Evolutionary conservation across 306 rosid genomes (phyloP).

Genomic region (Phaseolus lunatus): DNA sequence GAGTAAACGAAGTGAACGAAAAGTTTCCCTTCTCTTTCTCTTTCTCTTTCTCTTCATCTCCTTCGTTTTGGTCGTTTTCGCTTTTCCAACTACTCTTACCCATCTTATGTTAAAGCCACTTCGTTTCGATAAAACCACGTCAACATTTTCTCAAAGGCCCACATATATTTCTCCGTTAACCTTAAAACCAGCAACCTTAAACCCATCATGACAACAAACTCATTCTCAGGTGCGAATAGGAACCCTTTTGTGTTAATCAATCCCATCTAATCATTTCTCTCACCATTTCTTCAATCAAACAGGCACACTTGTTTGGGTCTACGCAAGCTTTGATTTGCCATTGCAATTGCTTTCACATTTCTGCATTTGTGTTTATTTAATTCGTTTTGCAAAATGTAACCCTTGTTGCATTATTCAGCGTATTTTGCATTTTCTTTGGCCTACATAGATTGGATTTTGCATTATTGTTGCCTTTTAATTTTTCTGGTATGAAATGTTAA

Average conservation of each 20-base stretch:
- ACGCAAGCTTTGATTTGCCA: not conserved
- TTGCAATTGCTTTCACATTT: not conserved
- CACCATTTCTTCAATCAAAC: not conserved
- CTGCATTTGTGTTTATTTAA: not conserved
- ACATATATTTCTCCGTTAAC: not conserved
- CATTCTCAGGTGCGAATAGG: constrained; percentile 11
- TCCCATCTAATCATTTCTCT: not conserved
- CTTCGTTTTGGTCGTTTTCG: not conserved
- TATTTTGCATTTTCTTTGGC: no score
- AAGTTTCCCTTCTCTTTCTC: not conserved
- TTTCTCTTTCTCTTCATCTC: not conserved
- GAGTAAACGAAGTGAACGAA: not conserved
- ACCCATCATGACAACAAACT: constrained; percentile 12
- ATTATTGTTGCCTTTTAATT: not conserved
- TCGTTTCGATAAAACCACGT: not conserved
- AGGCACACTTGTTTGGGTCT: no score
- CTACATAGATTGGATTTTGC: constrained; percentile 27
- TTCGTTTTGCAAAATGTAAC: not conserved
- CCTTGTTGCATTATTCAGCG: no score
- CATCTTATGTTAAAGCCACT: not conserved
- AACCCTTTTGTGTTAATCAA: not conserved
- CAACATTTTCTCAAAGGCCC: not conserved
- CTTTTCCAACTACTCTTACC: not conserved
- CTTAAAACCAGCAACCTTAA: not conserved
- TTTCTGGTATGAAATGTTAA: not conserved